Evolutionary conservation across 1,284 basidiomycete genomes (phyloP), one percentile per base, ranked within the genome.

Genomic region (Puccinia horiana): DNA sequence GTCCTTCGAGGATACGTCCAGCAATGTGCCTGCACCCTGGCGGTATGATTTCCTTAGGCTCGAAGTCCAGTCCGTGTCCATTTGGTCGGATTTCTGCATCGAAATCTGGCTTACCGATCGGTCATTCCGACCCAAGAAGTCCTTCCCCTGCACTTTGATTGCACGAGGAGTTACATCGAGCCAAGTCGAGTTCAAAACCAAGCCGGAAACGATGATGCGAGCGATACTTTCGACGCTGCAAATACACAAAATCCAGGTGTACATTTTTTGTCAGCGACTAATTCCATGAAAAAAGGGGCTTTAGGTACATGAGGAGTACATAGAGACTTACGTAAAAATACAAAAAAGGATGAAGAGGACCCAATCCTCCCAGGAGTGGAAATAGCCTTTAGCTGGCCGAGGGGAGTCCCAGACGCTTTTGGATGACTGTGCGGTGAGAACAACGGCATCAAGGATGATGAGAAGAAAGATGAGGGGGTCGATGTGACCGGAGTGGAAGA

Each of bases 151-250:
- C 14, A 35, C 32, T 44, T 29, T 40, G n/a, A 61, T 42, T n/a
- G 29, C 40, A 0, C 54, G 26, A 9, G 29, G 18, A 18, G 44
- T 32, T 12, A 14, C 12, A 32, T 76, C 74, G n/a, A 63, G 32
- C 73, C 35, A 61, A 14, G 47, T 18, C 54, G 96, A 95, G 86
- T 98, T 95, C 82, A 98, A 90, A 37, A 98, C 87, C 84, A 99
- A 91, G 23, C 96, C 96, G 16, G 94, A 95, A 37, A 96, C 93
- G 85, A 94, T 91, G 86, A 97, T 95, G 32, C 96, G 92, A 58
- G 94, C 94, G 83, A 93, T 89, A 78, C 93, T 91, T 88, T 99
- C 96, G 56, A 97, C 83, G 5, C 94, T 94, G 83, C 5, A 29
- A 9, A 61, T 35, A 11, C n/a, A 14, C 42, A 40, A 61, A 72